Percentiles rank a stretch among this genome's conserved stretches.
Conservation (phyloP, 2,329 filamentous ascomycete species). For the Monosporascus sp. region DNA sequence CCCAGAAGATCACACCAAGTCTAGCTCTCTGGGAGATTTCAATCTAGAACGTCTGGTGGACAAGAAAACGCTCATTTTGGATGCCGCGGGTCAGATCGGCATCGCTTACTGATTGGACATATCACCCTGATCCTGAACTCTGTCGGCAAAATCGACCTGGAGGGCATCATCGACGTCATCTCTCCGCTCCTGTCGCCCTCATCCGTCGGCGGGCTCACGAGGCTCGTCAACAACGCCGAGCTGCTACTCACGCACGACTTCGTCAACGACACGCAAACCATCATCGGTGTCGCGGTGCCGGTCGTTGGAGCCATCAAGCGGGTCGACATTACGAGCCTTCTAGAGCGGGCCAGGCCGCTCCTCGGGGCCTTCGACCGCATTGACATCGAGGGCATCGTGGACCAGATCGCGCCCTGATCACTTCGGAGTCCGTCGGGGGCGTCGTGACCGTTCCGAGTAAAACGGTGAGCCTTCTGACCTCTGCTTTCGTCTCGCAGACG, state of each 20-base stretch:
- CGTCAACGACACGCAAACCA: slow-evolving; percentile 35
- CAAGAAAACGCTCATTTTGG: slow-evolving; percentile 25
- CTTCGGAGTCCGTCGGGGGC: slow-evolving; percentile 30
- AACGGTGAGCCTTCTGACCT: slow-evolving; percentile 31
- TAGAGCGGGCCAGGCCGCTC: slow-evolving; percentile 25
- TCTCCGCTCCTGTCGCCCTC: slow-evolving; percentile 29
- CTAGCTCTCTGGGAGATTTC: slow-evolving; percentile 23
- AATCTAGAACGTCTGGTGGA: slow-evolving; percentile 24
- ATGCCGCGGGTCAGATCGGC: slow-evolving; percentile 25
- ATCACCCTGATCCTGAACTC: slow-evolving; percentile 26
- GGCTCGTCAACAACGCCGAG: slow-evolving; percentile 31
- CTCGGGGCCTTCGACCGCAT: slow-evolving; percentile 32
- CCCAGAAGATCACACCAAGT: slow-evolving; percentile 16
- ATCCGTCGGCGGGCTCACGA: slow-evolving; percentile 29
- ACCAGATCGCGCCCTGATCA: slow-evolving; percentile 35
- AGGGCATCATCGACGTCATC: slow-evolving; percentile 27
- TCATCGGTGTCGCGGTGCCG: slow-evolving; percentile 32
- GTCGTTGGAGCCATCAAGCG: slow-evolving; percentile 29
- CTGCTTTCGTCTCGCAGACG: slow-evolving; percentile 36
- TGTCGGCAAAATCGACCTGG: slow-evolving; percentile 26
- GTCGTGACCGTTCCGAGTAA: slow-evolving; percentile 32
- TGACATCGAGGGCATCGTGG: slow-evolving; percentile 30
- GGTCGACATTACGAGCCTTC: slow-evolving; percentile 32
- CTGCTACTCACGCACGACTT: slow-evolving; percentile 31
- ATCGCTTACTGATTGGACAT: slow-evolving; percentile 22